Evolutionary conservation across 106 monocot species (phyloP).

Genomic region (Dendrobium officinale): DNA sequence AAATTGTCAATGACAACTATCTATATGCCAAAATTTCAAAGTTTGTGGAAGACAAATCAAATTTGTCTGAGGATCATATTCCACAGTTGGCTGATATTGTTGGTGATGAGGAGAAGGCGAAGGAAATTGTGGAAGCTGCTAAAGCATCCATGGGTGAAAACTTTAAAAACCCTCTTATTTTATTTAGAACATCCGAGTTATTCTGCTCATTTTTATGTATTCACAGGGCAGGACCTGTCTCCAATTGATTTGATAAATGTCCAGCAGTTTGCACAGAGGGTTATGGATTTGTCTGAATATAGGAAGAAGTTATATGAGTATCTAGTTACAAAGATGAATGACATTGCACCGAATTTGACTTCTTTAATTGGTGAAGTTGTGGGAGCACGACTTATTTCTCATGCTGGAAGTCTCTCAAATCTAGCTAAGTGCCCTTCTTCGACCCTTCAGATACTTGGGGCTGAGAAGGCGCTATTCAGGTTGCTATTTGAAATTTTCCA

Average conservation of each 20-base stretch:
- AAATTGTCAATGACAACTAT: conserved; percentile 92
- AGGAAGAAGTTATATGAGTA: conserved; percentile 82
- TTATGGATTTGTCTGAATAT: conserved; percentile 76
- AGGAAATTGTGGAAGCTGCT: conserved; percentile 92
- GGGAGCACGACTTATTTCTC: conserved; percentile 86
- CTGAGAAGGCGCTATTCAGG: conserved; percentile 98
- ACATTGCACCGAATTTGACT: conserved; percentile 88
- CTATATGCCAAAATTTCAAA: conserved; percentile 81
- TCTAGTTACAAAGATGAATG: conserved; percentile 91
- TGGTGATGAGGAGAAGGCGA: conserved; percentile 92
- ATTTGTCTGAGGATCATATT: conserved; percentile 60
- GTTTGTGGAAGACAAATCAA: conserved; percentile 72
- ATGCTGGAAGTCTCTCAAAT: conserved; percentile 92
- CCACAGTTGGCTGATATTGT: conserved; percentile 68
- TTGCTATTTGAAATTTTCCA: conserved; percentile 6
- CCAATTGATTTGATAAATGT: conserved; percentile 87
- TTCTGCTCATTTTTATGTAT: neutral
- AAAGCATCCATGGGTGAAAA: conserved; percentile 96
- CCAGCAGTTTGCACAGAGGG: conserved; percentile 74
- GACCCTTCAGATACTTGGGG: conserved; percentile 93
- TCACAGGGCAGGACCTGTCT: conserved; percentile 87
- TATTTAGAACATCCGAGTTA: neutral
- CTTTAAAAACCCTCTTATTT: neutral
- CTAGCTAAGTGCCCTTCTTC: conserved; percentile 87
- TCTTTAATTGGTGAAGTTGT: conserved; percentile 88